These are phyloP conservation scores for Hypoxylon sp. DNA, from an alignment of 2,329 filamentous ascomycete species.

Conservation along the genomic window DNA sequence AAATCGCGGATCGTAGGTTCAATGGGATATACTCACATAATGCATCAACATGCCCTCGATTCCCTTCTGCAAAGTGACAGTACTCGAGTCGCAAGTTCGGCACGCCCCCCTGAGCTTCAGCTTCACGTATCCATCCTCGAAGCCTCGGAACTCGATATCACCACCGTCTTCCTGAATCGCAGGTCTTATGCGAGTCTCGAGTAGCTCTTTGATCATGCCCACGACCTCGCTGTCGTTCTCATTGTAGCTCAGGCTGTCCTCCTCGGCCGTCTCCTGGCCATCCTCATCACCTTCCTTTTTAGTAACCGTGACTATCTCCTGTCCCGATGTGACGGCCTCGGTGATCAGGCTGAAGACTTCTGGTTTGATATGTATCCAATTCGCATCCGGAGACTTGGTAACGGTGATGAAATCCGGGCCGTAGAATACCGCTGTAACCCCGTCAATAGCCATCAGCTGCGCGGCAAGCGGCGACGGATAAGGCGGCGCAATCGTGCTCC, in stretches of 20 bases:
- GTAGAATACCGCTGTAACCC: constrained; percentile 95
- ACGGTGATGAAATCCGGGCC: constrained; percentile 97
- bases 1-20: background rate
- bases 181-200: constrained; percentile 94
- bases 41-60: constrained; percentile 99
- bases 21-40: constrained; percentile 74
- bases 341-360: constrained; percentile 97
- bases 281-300: constrained; percentile 68
- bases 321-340: constrained; percentile 87
- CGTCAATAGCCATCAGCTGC: constrained; percentile 92
- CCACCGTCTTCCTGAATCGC: constrained; percentile 98
- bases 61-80: constrained; percentile 95
- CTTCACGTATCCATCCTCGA: constrained; percentile 86
- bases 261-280: constrained; percentile 60
- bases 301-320: constrained; percentile 81
- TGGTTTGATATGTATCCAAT: constrained; percentile 95
- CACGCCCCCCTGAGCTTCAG: constrained; percentile 93
- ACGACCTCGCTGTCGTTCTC: constrained; percentile 95
- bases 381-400: constrained; percentile 87
- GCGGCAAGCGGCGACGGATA: constrained; percentile 93
- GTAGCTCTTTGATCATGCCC: constrained; percentile 97
- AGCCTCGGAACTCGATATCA: constrained; percentile 95
- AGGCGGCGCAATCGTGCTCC: constrained; percentile 88
- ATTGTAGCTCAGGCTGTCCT: constrained; percentile 84
- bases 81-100: constrained; percentile 95